Evolutionary conservation across 2,329 filamentous ascomycete species (phyloP), one percentile per base, ranked within the genome.

Genomic region (Cercospora sojina): DNA sequence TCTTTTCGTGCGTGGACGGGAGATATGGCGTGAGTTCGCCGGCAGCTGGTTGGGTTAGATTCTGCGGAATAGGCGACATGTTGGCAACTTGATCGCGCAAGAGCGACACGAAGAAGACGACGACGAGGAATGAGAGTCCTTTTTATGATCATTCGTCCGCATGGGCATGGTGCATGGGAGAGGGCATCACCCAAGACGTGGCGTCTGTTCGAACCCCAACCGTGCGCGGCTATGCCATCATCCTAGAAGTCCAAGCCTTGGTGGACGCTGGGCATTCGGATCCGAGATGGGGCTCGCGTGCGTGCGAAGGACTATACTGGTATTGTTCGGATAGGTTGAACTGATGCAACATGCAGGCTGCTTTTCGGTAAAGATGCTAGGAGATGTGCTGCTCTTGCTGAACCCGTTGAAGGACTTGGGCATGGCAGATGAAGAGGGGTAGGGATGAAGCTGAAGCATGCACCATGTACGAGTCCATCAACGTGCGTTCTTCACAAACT

Each of bases 191-290:
- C 13, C 51, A n/a, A 31, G 18, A 32, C 29, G 51, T 56, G 51
- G 51, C 51, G 51, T 56, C 25, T 13, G 25, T 29, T 31, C n/a
- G 51, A 29, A 56, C 51, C 25, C 51, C 51, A 56, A 16, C 16
- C 16, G 51, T 20, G 51, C 51, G 51, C 51, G 51, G 51, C 51
- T n/a, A 56, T 56, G 51, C 16, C 51, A 56, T 56, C 51, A 56
- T 56, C 25, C 51, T 32, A 56, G 51, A 29, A 29, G 29, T 2
- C 25, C 51, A 56, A 56, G 51, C 13, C 51, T 56, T 56, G 49
- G 49, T 1, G 51, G 51, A 32, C 16, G 51, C 51, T 56, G 51
- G 51, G 51, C 51, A 6, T 56, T 32, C 29, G 27, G 51, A 32
- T 29, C 29, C 29, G 51, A 32, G 2, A 56, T 56, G 51, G 51